A percentile compares a stretch with the other conserved stretches of the same genome.
These are phyloP conservation scores for Colletotrichum chrysophilum DNA, from an alignment of 2,329 filamentous ascomycete genomes.

Conservation along the genomic window DNA sequence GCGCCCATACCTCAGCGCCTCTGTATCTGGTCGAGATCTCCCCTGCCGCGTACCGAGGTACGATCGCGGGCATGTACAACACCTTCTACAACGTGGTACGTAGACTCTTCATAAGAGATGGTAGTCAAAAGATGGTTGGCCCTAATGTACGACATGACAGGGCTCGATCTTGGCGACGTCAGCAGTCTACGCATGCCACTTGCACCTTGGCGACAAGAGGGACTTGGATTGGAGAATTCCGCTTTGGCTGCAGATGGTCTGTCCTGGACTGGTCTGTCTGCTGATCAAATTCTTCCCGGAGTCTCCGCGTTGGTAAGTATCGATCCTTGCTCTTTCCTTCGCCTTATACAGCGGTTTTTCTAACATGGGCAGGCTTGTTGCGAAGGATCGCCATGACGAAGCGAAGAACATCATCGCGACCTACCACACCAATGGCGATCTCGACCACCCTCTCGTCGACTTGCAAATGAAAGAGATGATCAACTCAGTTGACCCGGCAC, in stretches of 20 bases:
- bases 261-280: conserved; percentile 31
- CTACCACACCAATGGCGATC: conserved; percentile 52
- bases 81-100: conserved; percentile 46
- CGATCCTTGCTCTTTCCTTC: neutral
- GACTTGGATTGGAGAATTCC: conserved; percentile 37
- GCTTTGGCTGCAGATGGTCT: conserved; percentile 38
- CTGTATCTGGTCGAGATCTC: conserved; percentile 66
- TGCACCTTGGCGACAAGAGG: conserved; percentile 28
- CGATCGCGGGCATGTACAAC: conserved; percentile 60
- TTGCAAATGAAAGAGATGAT: conserved; percentile 25
- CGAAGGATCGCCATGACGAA: conserved; percentile 53
- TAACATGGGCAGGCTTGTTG: conserved; percentile 48
- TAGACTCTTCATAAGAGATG: fast-evolving
- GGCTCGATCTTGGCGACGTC: conserved; percentile 35
- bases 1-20: conserved; percentile 61
- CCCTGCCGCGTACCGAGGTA: conserved; percentile 62
- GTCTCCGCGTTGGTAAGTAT: conserved; percentile 33
- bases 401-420: conserved; percentile 53
- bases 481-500: neutral
- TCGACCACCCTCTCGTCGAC: conserved; percentile 25
- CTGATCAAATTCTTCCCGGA: conserved; percentile 39
- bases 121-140: neutral
- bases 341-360: neutral
- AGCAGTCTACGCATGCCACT: conserved; percentile 34
- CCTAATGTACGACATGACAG: neutral